A percentile compares a stretch with the other conserved stretches of the same genome.
Conservation (phyloP, 306 rosid species). For the Spatholobus suberectus region DNA sequence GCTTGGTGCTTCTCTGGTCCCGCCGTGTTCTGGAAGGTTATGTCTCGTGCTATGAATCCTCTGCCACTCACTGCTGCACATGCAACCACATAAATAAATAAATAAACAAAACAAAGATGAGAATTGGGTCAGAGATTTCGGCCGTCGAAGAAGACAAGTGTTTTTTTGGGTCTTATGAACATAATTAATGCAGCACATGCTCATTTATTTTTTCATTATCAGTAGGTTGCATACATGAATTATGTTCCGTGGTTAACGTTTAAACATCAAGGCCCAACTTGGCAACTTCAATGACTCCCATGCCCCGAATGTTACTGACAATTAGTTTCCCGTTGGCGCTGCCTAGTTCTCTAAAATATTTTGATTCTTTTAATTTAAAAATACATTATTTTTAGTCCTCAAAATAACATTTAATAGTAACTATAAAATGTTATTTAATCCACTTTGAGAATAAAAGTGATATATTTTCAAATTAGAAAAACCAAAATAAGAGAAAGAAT, state of each 20-base stretch:
- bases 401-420: too few species aligned
- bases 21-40: slow-evolving; percentile 48
- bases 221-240: neutral
- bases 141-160: neutral
- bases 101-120: neutral
- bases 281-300: neutral
- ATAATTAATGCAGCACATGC: slow-evolving; percentile 39
- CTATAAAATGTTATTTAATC: too few species aligned
- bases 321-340: neutral
- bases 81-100: neutral
- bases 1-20: slow-evolving; percentile 57
- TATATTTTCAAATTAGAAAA: too few species aligned
- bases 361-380: too few species aligned
- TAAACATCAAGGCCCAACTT: neutral
- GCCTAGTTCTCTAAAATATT: too few species aligned
- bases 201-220: slow-evolving; percentile 27
- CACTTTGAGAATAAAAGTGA: too few species aligned
- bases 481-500: too few species aligned
- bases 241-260: neutral
- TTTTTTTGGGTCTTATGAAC: neutral
- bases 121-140: slow-evolving; percentile 8
- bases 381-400: too few species aligned
- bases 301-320: neutral
- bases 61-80: slow-evolving; percentile 81
- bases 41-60: slow-evolving; percentile 75